A percentile compares a stretch with the other conserved stretches of the same genome.
phyloP scores from a whole-genome alignment of 306 rosid species.

The Crataegus laevigata region DNA sequence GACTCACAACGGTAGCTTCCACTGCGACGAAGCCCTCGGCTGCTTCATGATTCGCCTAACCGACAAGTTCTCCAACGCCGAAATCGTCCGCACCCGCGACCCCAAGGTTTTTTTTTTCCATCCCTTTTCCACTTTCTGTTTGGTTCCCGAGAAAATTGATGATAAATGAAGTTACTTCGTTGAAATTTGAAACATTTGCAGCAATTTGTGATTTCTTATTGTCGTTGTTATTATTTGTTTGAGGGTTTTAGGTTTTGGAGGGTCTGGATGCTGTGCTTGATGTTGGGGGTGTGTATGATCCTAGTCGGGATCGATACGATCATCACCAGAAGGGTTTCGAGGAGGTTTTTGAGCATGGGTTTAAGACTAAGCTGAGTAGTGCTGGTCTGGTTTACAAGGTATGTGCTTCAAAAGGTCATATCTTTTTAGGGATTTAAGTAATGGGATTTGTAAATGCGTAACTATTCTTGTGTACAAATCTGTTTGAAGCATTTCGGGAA shows the following conservation, averaged over 20 bases:
- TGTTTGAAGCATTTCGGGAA: slow-evolving; percentile 75
- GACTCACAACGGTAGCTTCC: slow-evolving; percentile 94
- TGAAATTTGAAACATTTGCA: neutral
- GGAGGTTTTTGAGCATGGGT: slow-evolving; percentile 85
- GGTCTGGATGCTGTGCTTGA: slow-evolving; percentile 95
- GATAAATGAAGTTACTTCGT: neutral
- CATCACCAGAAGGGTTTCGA: slow-evolving; percentile 96
- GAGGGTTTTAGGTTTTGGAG: slow-evolving; percentile 57
- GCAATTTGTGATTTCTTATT: neutral
- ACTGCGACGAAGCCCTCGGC: slow-evolving; percentile 98
- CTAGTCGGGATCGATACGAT: slow-evolving; percentile 68
- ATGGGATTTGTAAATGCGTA: neutral
- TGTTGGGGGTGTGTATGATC: slow-evolving; percentile 93
- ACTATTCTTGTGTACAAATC: neutral
- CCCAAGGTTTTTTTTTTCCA: slow-evolving; percentile 39
- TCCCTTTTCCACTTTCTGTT: neutral
- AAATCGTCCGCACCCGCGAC: slow-evolving; percentile 82
- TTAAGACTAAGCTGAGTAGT: slow-evolving; percentile 86
- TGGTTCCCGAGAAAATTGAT: neutral
- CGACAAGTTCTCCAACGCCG: slow-evolving; percentile 54
- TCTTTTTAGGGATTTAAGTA: neutral
- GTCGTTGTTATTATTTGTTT: neutral
- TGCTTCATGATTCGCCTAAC: slow-evolving; percentile 99
- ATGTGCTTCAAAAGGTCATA: neutral
- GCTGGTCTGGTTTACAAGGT: slow-evolving; percentile 98